Evolutionary conservation across 176 grass and related monocot genomes (phyloP).

Genomic region (Bromus sterilis): DNA sequence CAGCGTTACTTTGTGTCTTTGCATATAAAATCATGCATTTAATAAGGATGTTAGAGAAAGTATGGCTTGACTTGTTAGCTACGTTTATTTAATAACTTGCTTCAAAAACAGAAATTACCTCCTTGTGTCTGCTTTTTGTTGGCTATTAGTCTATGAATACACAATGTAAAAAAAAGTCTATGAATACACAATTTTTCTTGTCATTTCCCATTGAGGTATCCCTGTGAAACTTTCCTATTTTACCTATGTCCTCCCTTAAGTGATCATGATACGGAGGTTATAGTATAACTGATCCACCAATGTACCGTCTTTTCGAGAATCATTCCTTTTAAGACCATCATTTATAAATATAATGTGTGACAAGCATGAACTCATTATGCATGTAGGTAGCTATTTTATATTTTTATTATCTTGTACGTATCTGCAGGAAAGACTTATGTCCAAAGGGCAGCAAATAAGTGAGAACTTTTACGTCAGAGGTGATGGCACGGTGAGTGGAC

Average conservation of each 20-base stretch:
- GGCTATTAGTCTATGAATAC: not conserved
- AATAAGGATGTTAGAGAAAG: not conserved
- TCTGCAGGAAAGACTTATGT: constrained; percentile 86
- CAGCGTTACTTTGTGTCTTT: not conserved
- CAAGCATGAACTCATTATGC: not conserved
- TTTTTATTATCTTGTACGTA: constrained; percentile 24
- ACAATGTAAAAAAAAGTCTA: not conserved
- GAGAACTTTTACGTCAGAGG: constrained; percentile 98
- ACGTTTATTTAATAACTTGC: not conserved
- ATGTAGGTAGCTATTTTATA: constrained; percentile 3
- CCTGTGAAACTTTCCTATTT: not conserved
- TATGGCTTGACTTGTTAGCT: not conserved
- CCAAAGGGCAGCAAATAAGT: constrained; percentile 85
- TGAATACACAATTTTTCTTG: not conserved
- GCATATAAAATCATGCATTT: not conserved
- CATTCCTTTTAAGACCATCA: not conserved
- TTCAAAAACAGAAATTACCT: not conserved
- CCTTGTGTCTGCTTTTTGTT: not conserved
- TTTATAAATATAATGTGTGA: not conserved
- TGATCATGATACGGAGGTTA: not conserved
- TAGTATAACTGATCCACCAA: not conserved
- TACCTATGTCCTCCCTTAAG: not conserved
- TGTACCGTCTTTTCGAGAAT: not conserved
- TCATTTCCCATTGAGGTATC: not conserved
- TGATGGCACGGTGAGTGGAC: constrained; percentile 81